Base-by-base conservation (phyloP, 371 early-diverging fungal genomes). In the Syncephalastrum contaminatum region DNA sequence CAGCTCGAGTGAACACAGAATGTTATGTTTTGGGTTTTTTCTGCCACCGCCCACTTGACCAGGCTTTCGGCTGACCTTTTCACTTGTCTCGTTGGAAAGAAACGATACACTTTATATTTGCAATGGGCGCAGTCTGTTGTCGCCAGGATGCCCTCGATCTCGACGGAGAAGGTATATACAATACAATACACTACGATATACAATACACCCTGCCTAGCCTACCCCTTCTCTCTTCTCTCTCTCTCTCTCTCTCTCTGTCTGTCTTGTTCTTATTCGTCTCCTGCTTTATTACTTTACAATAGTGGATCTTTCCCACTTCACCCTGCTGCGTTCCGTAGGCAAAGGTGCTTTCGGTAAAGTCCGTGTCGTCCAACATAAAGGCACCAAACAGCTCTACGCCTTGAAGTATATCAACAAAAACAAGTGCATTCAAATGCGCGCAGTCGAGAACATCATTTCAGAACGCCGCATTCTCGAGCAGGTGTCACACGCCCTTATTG, bases 321-420 rank as follows among this genome's bases (percentile, higher is more conserved):
- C 81, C 27, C 67, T 88, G 18, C 56, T 88, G 39, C 79, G 86
- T 36, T 77, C 81, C 0, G 82, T 88, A 12, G 87, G 87, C 18
- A 85, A 85, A 58, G 88, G 88, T 0, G 86, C 88, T 0, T 88
- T 88, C 57, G 87, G 88, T 50, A 88, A 87, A 69, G 86, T 89
- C 25, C 87, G 90, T 15, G 87, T 93, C 0, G 91, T 93, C 5
- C 90, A 93, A 68, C 88, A 92, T 66, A 89, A 86, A 62, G 69
- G 73, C 25, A 77, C 83, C 6, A 72, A 77, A 41, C 59, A 75
- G 36, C 43, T 80, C 13, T 83, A 72, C 52, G 83, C 83, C 15
- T 59, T 83, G 40, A 83, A 83, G 49, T 83, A 83, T 47, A 83
- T 83, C 59, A 73, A 75, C 64, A 83, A 83, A 57, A 40, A 64